phyloP scores from a whole-genome alignment of 805 yeast genomes.

The Nadsonia fulvescens region DNA sequence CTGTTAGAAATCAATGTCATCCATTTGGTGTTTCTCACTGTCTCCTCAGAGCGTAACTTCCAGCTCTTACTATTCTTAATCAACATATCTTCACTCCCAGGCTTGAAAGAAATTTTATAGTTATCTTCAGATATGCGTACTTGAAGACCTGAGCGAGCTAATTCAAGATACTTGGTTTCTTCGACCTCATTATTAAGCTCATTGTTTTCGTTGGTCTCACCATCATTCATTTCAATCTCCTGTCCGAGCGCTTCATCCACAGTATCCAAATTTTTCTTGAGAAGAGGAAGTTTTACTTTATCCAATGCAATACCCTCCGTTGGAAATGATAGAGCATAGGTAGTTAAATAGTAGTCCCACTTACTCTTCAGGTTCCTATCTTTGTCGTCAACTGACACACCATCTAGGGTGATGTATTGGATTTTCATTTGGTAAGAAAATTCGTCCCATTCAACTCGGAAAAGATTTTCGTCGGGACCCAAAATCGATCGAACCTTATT shows the following conservation, averaged over 20 bases:
- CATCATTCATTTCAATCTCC: constrained; percentile 8
- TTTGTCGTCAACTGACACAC: no score
- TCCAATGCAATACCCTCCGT: constrained; percentile 92
- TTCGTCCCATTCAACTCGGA: constrained; percentile 60
- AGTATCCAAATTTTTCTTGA: constrained; percentile 27
- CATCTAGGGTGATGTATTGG: constrained; percentile 71
- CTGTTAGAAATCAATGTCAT: no score
- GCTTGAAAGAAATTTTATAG: constrained; percentile 64
- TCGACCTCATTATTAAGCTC: constrained; percentile 19
- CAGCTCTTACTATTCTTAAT: constrained; percentile 41
- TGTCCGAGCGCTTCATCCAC: constrained; percentile 10
- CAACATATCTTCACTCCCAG: constrained; percentile 60
- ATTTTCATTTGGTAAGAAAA: constrained; percentile 35
- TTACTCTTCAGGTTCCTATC: constrained; percentile 64
- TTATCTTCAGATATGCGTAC: constrained; percentile 65
- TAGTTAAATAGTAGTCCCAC: constrained; percentile 86
- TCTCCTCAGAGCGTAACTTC: constrained; percentile 24
- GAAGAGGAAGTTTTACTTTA: constrained; percentile 61
- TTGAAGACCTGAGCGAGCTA: no score
- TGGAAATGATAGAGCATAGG: constrained; percentile 85
- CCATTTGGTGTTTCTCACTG: no score
- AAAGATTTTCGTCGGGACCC: constrained; percentile 77
- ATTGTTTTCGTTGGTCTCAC: constrained; percentile 22
- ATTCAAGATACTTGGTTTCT: no score
- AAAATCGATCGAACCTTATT: constrained; percentile 72